Percentiles rank a stretch among this genome's conserved stretches.
These are phyloP conservation scores for Panellus pusillus DNA, from an alignment of 768 basidiomycete genomes.

Conservation along the genomic window DNA sequence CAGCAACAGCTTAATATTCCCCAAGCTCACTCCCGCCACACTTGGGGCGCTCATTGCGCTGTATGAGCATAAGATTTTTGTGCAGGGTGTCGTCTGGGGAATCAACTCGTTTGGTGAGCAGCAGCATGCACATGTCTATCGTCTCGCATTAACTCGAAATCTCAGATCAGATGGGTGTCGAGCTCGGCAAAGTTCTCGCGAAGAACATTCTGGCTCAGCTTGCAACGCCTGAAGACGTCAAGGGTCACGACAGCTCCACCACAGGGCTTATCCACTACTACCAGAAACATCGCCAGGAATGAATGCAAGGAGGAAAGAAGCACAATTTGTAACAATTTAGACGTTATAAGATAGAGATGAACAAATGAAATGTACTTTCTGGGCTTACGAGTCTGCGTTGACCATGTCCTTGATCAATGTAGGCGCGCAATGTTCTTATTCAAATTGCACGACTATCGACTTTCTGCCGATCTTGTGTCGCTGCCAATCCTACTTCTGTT, in stretches of 20 bases:
- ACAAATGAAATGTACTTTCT: slow-evolving; percentile 6
- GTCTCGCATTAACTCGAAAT: neutral
- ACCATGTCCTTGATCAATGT: slow-evolving; percentile 42
- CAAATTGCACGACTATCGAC: slow-evolving; percentile 61
- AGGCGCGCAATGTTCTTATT: slow-evolving; percentile 65
- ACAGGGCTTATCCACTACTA: slow-evolving; percentile 97
- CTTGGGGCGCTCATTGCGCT: slow-evolving; percentile 88
- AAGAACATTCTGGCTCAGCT: slow-evolving; percentile 94
- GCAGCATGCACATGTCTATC: neutral
- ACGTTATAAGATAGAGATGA: neutral
- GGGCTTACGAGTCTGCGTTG: too few species aligned
- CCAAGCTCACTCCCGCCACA: slow-evolving; percentile 83
- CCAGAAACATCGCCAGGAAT: slow-evolving; percentile 66
- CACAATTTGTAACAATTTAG: slow-evolving; percentile 9
- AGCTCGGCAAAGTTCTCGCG: slow-evolving; percentile 95
- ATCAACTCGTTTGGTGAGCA: slow-evolving; percentile 95
- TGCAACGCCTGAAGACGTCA: slow-evolving; percentile 72
- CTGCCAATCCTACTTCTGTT: slow-evolving; percentile 64
- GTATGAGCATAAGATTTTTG: slow-evolving; percentile 99
- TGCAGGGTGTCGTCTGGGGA: slow-evolving; percentile 96
- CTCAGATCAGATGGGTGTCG: slow-evolving; percentile 98
- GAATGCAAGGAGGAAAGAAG: slow-evolving; percentile 1
- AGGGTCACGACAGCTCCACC: slow-evolving; percentile 91
- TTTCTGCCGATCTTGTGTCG: slow-evolving; percentile 75
- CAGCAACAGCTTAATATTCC: slow-evolving; percentile 96